Evolutionary conservation across 164 flowering plant genomes (phyloP), one percentile per base, ranked within the genome.

Genomic region (Amborella trichopoda): DNA sequence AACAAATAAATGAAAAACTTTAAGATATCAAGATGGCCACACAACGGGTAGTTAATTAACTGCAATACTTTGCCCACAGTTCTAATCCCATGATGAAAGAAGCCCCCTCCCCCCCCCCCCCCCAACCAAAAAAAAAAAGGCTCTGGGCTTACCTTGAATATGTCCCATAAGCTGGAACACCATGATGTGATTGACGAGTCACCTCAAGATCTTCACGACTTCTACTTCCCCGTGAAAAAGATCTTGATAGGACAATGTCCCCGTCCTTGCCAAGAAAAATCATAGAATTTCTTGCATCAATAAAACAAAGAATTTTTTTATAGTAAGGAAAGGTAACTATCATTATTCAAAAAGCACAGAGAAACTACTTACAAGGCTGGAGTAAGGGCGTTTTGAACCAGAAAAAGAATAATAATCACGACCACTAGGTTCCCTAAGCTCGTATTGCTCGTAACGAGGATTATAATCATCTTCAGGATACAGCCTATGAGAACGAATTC

Each of bases 381-480:
- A 40, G 33, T 54, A 55, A 12, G 53, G 53, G 9, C 68, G 60
- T 37, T 64, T 64, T 23, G 33, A 28, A 20, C 64, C 50, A 21
- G 54, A 34, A 26, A 23, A 23, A n/a, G 52, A 22, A n/a, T 48
- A 54, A 49, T 50, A 55, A 33, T 50, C 53, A 50, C 47, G 33
- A 20, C 48, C 45, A 24, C 30, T 47, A 38, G 43, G 16, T 24
- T 28, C 9, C 19, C 39, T 28, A 44, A 46, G 25, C 48, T 44
- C 63, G 46, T 49, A 54, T 41, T 53, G 46, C 8, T 54, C 56
- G 40, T 44, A 46, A 21, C 23, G 49, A 56, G 55, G 27, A 49
- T 49, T 44, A 36, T 58, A 58, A 38, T 18, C 6, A 30, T 63
- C 63, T 38, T 49, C 59, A 14, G 28, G 46, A 54, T 58, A 54